Evolutionary conservation across 805 yeast genomes (phyloP).

Genomic region (Ogataea paraovalis): DNA sequence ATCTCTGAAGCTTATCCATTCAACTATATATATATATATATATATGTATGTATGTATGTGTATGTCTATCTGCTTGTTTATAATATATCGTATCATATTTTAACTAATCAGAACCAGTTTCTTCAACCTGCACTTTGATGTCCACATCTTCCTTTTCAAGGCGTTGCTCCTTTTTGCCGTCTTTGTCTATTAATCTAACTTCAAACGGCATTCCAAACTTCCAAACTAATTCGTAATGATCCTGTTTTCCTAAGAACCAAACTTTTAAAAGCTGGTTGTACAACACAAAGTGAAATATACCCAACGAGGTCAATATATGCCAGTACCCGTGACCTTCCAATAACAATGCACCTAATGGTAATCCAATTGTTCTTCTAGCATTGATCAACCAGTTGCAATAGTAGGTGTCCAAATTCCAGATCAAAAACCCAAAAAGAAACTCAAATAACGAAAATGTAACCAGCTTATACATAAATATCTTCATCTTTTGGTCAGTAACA

Average conservation of each 20-base stretch:
- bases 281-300: slow-evolving; percentile 77
- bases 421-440: slow-evolving; percentile 66
- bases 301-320: slow-evolving; percentile 79
- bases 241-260: slow-evolving; percentile 50
- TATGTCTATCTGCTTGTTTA: not conserved
- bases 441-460: slow-evolving; percentile 56
- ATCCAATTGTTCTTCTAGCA: slow-evolving; percentile 59
- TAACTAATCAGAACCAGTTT: too few relatives aligned
- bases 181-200: slow-evolving; percentile 24
- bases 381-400: slow-evolving; percentile 59
- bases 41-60: not conserved
- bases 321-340: slow-evolving; percentile 95
- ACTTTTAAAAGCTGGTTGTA: slow-evolving; percentile 70
- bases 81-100: not conserved
- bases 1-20: not conserved
- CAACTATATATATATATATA: not conserved
- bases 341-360: slow-evolving; percentile 73
- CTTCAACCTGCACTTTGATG: too few relatives aligned
- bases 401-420: slow-evolving; percentile 86
- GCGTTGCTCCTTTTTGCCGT: not conserved
- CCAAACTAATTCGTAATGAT: slow-evolving; percentile 54
- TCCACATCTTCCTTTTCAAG: too few relatives aligned
- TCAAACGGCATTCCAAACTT: slow-evolving; percentile 54
- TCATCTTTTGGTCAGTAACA: slow-evolving; percentile 47
- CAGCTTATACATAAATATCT: slow-evolving; percentile 47